Conservation (phyloP, 805 yeast species). For the Myxozyma lipomycoides region DNA sequence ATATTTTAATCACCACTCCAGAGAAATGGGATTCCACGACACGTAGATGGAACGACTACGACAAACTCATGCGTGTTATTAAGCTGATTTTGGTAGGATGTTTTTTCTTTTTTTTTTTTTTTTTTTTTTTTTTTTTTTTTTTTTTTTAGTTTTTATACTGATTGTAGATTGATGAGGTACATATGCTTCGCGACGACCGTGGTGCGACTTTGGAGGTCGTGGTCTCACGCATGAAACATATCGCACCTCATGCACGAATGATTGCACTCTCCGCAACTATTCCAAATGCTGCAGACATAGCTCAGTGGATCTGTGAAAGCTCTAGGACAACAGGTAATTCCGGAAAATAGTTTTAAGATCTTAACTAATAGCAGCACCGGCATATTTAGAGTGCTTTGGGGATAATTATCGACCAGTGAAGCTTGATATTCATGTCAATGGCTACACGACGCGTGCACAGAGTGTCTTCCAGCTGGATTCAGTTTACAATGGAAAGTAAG, state of each 20-base stretch:
- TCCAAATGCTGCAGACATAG: slow-evolving; percentile 49
- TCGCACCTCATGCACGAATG: slow-evolving; percentile 41
- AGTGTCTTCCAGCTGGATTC: slow-evolving; percentile 51
- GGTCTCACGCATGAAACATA: slow-evolving; percentile 46
- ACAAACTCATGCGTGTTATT: slow-evolving; percentile 41
- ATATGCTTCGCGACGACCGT: slow-evolving; percentile 44
- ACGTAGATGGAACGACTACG: slow-evolving; percentile 47
- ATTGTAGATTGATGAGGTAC: slow-evolving; percentile 62
- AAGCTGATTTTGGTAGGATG: slow-evolving; percentile 46
- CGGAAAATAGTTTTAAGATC: not conserved
- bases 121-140: slow-evolving; percentile 67
- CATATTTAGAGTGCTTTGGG: slow-evolving; percentile 44
- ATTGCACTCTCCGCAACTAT: slow-evolving; percentile 53
- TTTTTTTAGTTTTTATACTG: slow-evolving; percentile 64
- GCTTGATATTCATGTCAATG: slow-evolving; percentile 44
- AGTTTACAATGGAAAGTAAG: slow-evolving; percentile 40
- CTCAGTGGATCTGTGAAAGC: slow-evolving; percentile 43
- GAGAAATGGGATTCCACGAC: slow-evolving; percentile 61
- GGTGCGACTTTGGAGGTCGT: slow-evolving; percentile 51
- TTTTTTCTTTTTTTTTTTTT: slow-evolving; percentile 43
- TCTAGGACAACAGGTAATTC: slow-evolving; percentile 11
- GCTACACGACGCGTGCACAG: slow-evolving; percentile 39
- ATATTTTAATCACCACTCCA: slow-evolving; percentile 56
- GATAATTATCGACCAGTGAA: slow-evolving; percentile 48
- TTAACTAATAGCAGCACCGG: slow-evolving; percentile 29